Percentiles rank a stretch among this genome's conserved stretches.
These are phyloP conservation scores for Yarrowia osloensis DNA, from an alignment of 805 yeast species.

Conservation along the genomic window DNA sequence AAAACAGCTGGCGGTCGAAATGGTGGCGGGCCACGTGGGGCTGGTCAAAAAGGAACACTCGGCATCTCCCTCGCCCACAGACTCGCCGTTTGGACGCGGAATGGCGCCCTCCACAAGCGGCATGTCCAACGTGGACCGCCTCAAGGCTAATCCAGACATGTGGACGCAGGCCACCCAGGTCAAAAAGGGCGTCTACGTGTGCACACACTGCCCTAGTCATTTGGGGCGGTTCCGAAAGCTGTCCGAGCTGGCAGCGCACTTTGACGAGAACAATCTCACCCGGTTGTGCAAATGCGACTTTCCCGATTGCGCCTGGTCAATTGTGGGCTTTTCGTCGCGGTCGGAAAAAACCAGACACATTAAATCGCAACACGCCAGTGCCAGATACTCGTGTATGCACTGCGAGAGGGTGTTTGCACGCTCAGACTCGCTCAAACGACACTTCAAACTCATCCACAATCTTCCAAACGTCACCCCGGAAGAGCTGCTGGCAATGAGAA, in stretches of 20 bases:
- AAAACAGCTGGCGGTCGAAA: not conserved
- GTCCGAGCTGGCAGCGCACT: conserved; percentile 16
- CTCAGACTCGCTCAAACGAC: conserved; percentile 24
- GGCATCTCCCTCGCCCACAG: not conserved
- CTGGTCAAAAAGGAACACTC: not conserved
- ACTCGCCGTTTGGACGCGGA: conserved; percentile 17
- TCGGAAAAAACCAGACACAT: conserved; percentile 27
- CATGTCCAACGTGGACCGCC: conserved; percentile 2
- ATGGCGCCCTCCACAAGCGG: not conserved
- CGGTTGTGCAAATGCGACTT: conserved; percentile 22
- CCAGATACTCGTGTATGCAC: not conserved
- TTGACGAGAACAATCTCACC: conserved; percentile 25
- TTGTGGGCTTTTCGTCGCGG: conserved; percentile 25
- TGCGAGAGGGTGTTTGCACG: conserved; percentile 10
- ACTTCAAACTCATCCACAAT: conserved; percentile 26
- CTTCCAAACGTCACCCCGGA: not conserved
- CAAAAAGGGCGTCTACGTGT: conserved; percentile 29
- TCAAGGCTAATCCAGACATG: conserved; percentile 20
- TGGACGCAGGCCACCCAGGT: conserved; percentile 21
- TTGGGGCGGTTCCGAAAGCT: conserved; percentile 6
- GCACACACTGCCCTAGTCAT: conserved; percentile 19
- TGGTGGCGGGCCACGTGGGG: not conserved
- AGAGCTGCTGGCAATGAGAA: not conserved
- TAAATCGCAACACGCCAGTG: conserved; percentile 4
- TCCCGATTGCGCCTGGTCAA: conserved; percentile 20